phyloP scores from a whole-genome alignment of 202 grass and related monocot species.

The Hordeum pubiflorum region DNA sequence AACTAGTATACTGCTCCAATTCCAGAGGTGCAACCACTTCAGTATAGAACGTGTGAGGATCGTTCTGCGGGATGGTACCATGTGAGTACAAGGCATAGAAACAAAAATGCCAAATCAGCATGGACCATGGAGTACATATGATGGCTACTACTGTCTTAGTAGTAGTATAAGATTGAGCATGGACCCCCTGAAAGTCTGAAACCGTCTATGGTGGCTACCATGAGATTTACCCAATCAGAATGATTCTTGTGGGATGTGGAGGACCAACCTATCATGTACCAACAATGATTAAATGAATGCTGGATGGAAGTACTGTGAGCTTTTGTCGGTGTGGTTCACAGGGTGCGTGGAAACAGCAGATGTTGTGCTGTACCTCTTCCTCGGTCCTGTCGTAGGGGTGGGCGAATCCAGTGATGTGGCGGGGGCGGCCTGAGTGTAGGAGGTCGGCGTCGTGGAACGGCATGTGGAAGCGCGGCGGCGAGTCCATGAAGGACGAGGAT shows the following conservation, averaged over 20 bases:
- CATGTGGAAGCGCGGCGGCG: conserved; percentile 45
- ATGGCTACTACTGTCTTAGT: background rate
- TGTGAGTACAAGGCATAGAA: background rate
- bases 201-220: background rate
- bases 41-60: background rate
- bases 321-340: background rate
- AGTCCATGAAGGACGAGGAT: conserved; percentile 48
- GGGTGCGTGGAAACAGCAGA: background rate
- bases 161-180: background rate
- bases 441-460: conserved; percentile 45
- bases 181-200: background rate
- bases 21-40: background rate
- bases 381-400: conserved; percentile 43
- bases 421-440: conserved; percentile 35
- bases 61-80: background rate
- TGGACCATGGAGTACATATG: background rate
- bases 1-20: background rate
- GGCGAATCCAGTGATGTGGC: conserved; percentile 27
- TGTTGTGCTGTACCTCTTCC: conserved; percentile 43
- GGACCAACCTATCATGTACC: background rate
- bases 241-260: background rate
- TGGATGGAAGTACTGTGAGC: background rate
- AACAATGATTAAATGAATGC: background rate
- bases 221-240: background rate
- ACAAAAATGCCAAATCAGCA: conserved; percentile 8